Evolutionary conservation across 495 filamentous ascomycete species (phyloP), one percentile per base, ranked within the genome.

Genomic region (Penicillium salamii): DNA sequence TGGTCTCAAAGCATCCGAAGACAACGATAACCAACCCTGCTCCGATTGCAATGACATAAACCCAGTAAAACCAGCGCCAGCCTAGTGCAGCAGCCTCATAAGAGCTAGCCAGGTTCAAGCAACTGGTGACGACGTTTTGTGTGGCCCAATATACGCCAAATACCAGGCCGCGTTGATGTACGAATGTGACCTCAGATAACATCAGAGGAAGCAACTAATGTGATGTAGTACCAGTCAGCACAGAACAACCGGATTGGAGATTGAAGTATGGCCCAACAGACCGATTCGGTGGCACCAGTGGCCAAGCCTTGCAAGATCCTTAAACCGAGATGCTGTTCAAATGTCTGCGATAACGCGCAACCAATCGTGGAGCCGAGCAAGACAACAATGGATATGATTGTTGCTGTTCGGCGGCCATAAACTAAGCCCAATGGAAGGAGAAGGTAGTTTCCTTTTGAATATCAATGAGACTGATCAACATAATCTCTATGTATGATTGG

Each of bases 61-160:
- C 58, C 68, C 68, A 68, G 50, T 71, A 71, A 41, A 66, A 69
- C 68, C 68, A 71, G 33, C 68, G 57, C 66, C 66, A 71, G 12
- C 63, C 63, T 1, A 67, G 46, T 14, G 61, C 61, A 2, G 57
- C 66, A 0, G 54, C 60, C 34, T 68, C 61, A 43, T 69, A 69
- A 2, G 66, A 67, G 15, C 46, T 55, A 9, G 66, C 68, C 11
- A 69, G 41, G 26, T 60, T 67, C 9, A 69, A 45, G 32, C 45
- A 47, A 7, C 59, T 58, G 31, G 66, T 62, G 5, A 71, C 54
- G 7, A 57, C 46, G 41, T 66, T 71, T 41, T 71, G 68, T 1
- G 62, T 57, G 29, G 64, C 52, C 66, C 68, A 71, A 31, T 71
- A 69, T 0, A 61, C 36, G 1, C 66, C 67, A 24, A 58, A 71